Base-by-base conservation (phyloP, 129 eudicot species). In the Flaveria ramosissima region DNA sequence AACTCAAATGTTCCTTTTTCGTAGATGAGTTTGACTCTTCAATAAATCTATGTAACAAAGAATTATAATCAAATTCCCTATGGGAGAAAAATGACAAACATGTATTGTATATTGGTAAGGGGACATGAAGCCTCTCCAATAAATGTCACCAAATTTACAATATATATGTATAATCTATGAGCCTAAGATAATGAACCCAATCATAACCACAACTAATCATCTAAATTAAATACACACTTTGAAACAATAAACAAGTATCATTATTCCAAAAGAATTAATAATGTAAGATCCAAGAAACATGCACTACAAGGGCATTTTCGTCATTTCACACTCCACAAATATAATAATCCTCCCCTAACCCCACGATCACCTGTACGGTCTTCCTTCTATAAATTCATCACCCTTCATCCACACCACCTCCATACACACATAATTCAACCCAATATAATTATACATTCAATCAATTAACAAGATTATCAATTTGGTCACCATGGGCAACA, bases 401-500 rank as follows among this genome's bases (percentile, higher is more conserved):
- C n/a, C n/a, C n/a, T n/a, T n/a, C n/a, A n/a, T n/a, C n/a, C 65
- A 43, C 67, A 59, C 46, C 78, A 61, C 5, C 42, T 47, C 2
- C 21, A 32, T 70, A 41, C 24, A 23, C 16, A 2, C 51, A 10
- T 7, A 36, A 77, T 56, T 43, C 23, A 43, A 39, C 15, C 39
- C 57, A 64, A 27, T 52, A 17, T 50, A 47, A 50, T 26, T 23
- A 2, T 6, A 64, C 13, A 39, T 43, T 41, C 57, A 45, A 26
- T 55, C 42, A 14, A 12, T 24, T 60, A 11, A 24, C 1, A 32
- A 36, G 24, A 32, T 65, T 20, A 61, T 78, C 82, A 41, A 71
- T 61, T 45, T 45, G 50, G 10, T 10, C 76, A 13, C 12, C 3
- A 87, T 90, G 98, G 93, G 93, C 0, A 93, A 93, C 80, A 89